These are phyloP conservation scores for Leishmania braziliensis DNA, from an alignment of 208 protist species.

Conservation along the genomic window DNA sequence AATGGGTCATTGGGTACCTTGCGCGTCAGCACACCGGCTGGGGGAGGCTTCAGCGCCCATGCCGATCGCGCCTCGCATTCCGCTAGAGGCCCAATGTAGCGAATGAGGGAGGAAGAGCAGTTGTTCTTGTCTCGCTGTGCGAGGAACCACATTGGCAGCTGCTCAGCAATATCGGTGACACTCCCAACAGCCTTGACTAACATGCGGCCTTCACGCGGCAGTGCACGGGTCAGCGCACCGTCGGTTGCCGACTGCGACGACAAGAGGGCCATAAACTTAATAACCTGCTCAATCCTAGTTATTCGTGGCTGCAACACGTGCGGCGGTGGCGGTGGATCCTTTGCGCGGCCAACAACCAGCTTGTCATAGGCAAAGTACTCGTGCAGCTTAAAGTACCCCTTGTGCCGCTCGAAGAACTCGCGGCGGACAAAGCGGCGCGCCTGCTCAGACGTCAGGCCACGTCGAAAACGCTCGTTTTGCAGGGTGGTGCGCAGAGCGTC, in stretches of 20 bases:
- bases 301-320: constrained; percentile 48
- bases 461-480: not conserved
- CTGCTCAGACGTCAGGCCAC: not conserved
- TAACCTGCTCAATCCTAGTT: constrained; percentile 37
- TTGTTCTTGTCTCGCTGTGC: constrained; percentile 52
- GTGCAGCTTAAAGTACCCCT: constrained; percentile 23
- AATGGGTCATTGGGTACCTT: constrained; percentile 37
- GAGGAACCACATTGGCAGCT: constrained; percentile 86
- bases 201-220: constrained; percentile 47
- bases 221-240: constrained; percentile 35
- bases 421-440: constrained; percentile 43
- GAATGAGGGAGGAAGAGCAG: constrained; percentile 58
- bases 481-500: constrained; percentile 13
- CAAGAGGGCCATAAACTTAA: constrained; percentile 76
- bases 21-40: constrained; percentile 19
- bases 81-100: constrained; percentile 64
- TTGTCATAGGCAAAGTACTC: constrained; percentile 29
- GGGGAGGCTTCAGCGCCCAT: constrained; percentile 17
- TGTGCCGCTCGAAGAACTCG: constrained; percentile 30
- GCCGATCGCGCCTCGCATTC: constrained; percentile 7
- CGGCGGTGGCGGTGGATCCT: constrained; percentile 25
- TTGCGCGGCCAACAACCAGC: constrained; percentile 44
- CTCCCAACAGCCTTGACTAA: constrained; percentile 55
- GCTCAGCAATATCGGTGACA: constrained; percentile 49
- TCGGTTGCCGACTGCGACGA: constrained; percentile 53